A percentile compares a stretch with the other conserved stretches of the same genome.
Evolutionary conservation across 495 filamentous ascomycete species (phyloP).

Genomic region (Elasticomyces elasticus): DNA sequence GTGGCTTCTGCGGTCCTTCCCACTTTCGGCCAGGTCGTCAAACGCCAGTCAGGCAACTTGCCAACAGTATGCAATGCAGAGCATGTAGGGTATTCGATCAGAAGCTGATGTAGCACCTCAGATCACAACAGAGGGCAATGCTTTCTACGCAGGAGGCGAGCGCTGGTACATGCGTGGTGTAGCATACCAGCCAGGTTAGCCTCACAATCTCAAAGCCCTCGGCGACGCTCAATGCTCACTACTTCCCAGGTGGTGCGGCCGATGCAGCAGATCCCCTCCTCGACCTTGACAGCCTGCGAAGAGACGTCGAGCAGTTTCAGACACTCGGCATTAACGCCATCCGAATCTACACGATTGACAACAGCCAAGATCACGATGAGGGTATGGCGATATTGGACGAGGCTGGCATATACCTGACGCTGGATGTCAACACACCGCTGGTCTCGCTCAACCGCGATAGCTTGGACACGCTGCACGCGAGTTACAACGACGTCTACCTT

Average conservation of each 20-base stretch:
- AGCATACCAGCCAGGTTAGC: slow-evolving; percentile 16
- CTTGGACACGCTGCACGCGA: slow-evolving; percentile 51
- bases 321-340: slow-evolving; percentile 82
- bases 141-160: slow-evolving; percentile 9
- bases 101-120: no score
- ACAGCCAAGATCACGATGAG: slow-evolving; percentile 65
- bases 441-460: slow-evolving; percentile 74
- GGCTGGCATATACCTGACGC: slow-evolving; percentile 70
- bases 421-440: slow-evolving; percentile 69
- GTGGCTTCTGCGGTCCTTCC: neutral
- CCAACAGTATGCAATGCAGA: slow-evolving; percentile 1
- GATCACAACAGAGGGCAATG: slow-evolving; percentile 9
- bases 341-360: slow-evolving; percentile 88
- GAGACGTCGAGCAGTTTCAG: slow-evolving; percentile 76
- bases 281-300: slow-evolving; percentile 23
- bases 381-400: slow-evolving; percentile 31
- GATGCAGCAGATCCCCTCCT: slow-evolving; percentile 10
- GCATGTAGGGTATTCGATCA: no score
- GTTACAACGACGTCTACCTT: slow-evolving; percentile 87
- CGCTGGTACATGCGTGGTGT: slow-evolving; percentile 19
- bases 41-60: slow-evolving; percentile 1
- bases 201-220: no score
- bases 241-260: slow-evolving; percentile 14
- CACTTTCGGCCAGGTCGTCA: slow-evolving; percentile 1
- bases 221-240: no score